These are phyloP conservation scores for Pseudogymnoascus sp. DNA, from an alignment of 2,329 filamentous ascomycete species.

Conservation along the genomic window DNA sequence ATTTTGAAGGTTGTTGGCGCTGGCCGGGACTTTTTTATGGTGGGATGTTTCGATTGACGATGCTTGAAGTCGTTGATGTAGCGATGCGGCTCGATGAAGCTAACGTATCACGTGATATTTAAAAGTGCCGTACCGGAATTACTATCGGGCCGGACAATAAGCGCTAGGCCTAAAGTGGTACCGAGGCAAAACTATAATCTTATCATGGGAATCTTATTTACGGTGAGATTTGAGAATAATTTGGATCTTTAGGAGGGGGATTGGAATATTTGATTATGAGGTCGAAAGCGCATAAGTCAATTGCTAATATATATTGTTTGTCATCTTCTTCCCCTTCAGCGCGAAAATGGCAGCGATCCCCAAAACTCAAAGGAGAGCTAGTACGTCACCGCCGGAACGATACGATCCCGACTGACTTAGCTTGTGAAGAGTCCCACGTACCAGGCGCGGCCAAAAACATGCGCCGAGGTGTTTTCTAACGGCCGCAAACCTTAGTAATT, in stretches of 20 bases:
- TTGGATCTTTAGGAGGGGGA: neutral
- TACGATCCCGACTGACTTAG: neutral
- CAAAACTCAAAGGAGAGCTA: neutral
- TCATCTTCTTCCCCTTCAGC: neutral
- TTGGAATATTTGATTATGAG: neutral
- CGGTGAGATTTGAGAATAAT: neutral
- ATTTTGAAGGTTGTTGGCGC: constrained; percentile 29
- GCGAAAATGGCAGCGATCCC: neutral
- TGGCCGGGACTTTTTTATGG: constrained; percentile 10
- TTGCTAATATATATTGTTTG: neutral
- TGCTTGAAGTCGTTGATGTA: constrained; percentile 13
- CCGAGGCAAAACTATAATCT: neutral
- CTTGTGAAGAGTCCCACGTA: neutral
- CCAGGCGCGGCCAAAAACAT: neutral
- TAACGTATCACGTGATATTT: neutral
- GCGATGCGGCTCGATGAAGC: constrained; percentile 10
- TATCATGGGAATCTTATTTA: neutral
- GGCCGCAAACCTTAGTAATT: neutral
- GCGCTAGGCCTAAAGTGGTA: neutral
- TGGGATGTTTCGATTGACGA: constrained; percentile 1
- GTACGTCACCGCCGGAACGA: constrained; percentile 3
- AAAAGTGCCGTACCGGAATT: neutral
- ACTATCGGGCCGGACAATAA: neutral
- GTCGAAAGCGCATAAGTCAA: neutral
- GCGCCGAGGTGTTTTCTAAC: neutral